Conservation (phyloP, 2,329 filamentous ascomycete species). For the Penicillium glabrum region DNA sequence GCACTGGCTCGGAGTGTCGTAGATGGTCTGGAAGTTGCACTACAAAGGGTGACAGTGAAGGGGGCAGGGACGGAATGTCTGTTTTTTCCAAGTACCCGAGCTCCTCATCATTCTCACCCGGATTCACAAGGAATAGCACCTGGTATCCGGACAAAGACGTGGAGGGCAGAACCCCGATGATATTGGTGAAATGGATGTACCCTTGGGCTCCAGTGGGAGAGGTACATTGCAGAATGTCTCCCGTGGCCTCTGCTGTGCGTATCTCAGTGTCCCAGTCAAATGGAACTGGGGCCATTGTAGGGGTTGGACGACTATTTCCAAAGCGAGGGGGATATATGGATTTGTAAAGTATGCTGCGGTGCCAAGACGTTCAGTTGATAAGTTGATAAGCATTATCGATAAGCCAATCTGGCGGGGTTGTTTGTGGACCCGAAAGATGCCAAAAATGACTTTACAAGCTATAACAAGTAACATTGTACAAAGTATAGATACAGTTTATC, state of each 20-base stretch:
- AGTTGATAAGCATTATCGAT: background rate
- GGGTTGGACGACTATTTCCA: background rate
- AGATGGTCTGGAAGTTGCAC: constrained; percentile 25
- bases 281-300: background rate
- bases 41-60: constrained; percentile 14
- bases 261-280: background rate
- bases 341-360: background rate
- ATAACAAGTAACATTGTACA: background rate
- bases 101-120: background rate
- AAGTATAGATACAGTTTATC: background rate
- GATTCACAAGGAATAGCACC: constrained; percentile 24
- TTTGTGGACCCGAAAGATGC: background rate
- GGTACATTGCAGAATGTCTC: constrained; percentile 19
- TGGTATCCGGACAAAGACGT: constrained; percentile 10
- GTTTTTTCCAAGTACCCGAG: constrained; percentile 15
- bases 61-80: constrained; percentile 15
- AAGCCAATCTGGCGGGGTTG: background rate
- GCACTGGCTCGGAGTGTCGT: constrained; percentile 28
- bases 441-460: background rate
- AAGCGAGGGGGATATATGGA: background rate
- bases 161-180: constrained; percentile 26
- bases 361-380: background rate
- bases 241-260: constrained; percentile 7
- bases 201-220: constrained; percentile 10
- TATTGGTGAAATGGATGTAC: constrained; percentile 19